Evolutionary conservation across 2,329 filamentous ascomycete species (phyloP).

Genomic region (Juglanconis sp.): DNA sequence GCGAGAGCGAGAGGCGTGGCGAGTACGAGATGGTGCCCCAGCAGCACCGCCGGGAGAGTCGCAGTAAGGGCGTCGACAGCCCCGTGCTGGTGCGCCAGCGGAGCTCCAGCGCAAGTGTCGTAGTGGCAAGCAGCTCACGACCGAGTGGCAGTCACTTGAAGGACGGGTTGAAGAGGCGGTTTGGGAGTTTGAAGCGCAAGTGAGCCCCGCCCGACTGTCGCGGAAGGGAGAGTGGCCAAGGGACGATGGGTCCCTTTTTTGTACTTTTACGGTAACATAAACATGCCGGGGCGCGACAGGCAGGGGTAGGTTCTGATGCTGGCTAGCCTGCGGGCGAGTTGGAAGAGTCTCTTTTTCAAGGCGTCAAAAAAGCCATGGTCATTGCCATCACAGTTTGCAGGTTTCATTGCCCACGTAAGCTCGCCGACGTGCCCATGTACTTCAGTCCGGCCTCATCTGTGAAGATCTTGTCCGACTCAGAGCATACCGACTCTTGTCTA

Average conservation of each 20-base stretch:
- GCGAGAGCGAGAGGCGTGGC: conserved; percentile 30
- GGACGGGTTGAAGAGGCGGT: conserved; percentile 51
- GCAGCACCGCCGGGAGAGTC: conserved; percentile 18
- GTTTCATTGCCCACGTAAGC: background rate
- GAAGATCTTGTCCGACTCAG: too few species aligned
- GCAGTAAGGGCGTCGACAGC: conserved; percentile 22
- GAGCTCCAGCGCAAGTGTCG: conserved; percentile 38
- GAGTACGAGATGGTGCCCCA: conserved; percentile 49
- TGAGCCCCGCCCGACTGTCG: background rate
- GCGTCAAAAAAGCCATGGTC: background rate
- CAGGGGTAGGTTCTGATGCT: too few species aligned
- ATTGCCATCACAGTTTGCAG: background rate
- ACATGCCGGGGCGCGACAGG: too few species aligned
- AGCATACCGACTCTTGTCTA: too few species aligned
- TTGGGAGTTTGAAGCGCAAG: conserved; percentile 49
- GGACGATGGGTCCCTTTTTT: too few species aligned
- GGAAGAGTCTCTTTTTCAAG: background rate
- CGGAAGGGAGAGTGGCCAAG: background rate
- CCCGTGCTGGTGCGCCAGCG: conserved; percentile 35
- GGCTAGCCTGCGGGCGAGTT: too few species aligned
- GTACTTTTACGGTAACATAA: too few species aligned
- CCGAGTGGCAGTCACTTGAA: conserved; percentile 43
- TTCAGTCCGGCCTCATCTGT: background rate
- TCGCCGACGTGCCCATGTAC: background rate
- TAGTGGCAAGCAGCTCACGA: conserved; percentile 26